phyloP scores from a whole-genome alignment of 108 stramenopile species.

The Pseudonitzschia multistriata region DNA sequence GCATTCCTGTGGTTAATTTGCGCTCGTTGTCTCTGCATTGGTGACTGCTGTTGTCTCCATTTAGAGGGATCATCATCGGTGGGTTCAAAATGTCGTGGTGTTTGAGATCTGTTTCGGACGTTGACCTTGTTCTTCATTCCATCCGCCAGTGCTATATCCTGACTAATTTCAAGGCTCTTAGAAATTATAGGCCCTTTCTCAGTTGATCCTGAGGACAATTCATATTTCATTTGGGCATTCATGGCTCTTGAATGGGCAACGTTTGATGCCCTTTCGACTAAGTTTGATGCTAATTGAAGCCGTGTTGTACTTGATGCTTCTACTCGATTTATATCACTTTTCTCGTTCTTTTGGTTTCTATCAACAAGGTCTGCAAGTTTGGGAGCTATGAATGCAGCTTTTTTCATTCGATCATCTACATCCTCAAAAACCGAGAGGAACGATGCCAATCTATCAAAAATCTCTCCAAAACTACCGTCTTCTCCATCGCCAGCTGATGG shows the following conservation, averaged over 20 bases:
- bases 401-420: conserved; percentile 55
- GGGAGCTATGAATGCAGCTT: conserved; percentile 43
- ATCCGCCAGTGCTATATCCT: neutral
- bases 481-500: conserved; percentile 23
- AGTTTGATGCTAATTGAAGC: conserved; percentile 58
- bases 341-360: conserved; percentile 14
- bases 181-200: neutral
- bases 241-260: conserved; percentile 36
- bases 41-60: neutral
- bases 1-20: neutral
- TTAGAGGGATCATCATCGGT: conserved; percentile 9
- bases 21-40: neutral
- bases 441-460: conserved; percentile 60
- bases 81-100: conserved; percentile 5
- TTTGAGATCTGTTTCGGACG: neutral
- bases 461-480: conserved; percentile 36
- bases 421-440: conserved; percentile 54
- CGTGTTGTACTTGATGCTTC: conserved; percentile 29
- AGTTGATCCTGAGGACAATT: neutral
- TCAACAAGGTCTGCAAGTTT: conserved; percentile 40
- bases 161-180: conserved; percentile 9
- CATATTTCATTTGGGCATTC: neutral
- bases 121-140: neutral
- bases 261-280: conserved; percentile 48
- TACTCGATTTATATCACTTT: neutral